Base-by-base conservation (phyloP, 495 filamentous ascomycete species). In the Lineolata rhizophorae region DNA sequence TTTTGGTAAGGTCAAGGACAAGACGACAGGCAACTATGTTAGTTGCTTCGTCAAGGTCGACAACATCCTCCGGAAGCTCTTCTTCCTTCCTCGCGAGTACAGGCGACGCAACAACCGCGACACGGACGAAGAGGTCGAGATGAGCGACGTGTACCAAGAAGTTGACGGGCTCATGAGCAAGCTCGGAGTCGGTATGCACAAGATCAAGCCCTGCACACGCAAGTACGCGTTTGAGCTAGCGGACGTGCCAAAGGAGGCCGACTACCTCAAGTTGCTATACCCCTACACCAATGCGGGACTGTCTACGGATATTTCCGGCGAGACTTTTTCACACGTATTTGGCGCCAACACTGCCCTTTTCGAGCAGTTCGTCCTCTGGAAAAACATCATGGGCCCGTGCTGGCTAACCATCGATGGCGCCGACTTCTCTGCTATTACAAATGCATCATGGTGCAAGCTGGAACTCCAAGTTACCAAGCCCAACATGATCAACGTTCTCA, bases 351-450 rank as follows among this genome's bases (percentile, higher is more conserved):
- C 87, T 0, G 70, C 80, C 2, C 59, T 95, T 1, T 97, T 97
- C 40, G 87, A 97, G 45, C 87, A 97, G 44, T 97, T 97, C 45
- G 90, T 94, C 10, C 63, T 97, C 9, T 94, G 82, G 78, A 93
- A 90, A 53, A 83, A 85, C 39, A 77, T 97, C 36, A 95, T 91
- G 83, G 87, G 87, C 0, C 87, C 87, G 8, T 97, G 90, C 55
- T 97, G 87, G 87, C 62, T 97, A 12, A 77, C 68, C 46, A 82
- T 97, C 35, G 64, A 79, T 37, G 75, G 72, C 34, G 77, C 74
- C 20, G 69, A 93, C 47, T 91, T 91, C 51, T 61, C 64, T 9
- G 60, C 75, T 1, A 54, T 93, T n/a, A 82, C 73, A 49, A 94
- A 94, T 44, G 72, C 79, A 13, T 95, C 90, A 1, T 85, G 87